A percentile compares a stretch with the other conserved stretches of the same genome.
Evolutionary conservation across 306 rosid genomes (phyloP).

Genomic region (Canavalia gladiata): DNA sequence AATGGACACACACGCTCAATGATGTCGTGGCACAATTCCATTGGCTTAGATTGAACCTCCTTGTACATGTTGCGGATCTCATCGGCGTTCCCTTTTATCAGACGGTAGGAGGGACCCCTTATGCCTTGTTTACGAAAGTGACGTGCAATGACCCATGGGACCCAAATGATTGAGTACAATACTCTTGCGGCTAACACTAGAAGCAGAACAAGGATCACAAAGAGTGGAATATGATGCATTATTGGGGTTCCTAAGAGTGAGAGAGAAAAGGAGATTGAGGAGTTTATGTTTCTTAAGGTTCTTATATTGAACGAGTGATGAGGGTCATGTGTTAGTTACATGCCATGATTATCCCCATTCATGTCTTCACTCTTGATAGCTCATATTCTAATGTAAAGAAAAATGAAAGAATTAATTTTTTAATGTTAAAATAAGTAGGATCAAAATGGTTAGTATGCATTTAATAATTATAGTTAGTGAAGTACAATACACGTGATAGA

Average conservation of each 20-base stretch:
- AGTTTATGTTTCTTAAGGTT: not conserved
- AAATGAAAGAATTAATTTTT: too few relatives aligned
- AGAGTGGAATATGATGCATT: conserved; percentile 37
- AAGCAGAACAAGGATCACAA: not conserved
- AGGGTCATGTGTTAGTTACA: not conserved
- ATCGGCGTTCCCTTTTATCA: conserved; percentile 52
- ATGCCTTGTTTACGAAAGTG: conserved; percentile 67
- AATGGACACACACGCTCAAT: conserved; percentile 51
- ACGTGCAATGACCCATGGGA: conserved; percentile 52
- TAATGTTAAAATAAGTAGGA: too few relatives aligned
- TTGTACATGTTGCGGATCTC: conserved; percentile 51
- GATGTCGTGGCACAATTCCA: conserved; percentile 55
- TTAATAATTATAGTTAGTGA: too few relatives aligned
- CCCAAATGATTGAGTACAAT: conserved; percentile 49
- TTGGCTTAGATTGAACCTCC: conserved; percentile 56
- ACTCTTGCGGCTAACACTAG: conserved; percentile 46
- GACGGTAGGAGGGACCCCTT: conserved; percentile 64
- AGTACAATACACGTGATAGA: too few relatives aligned
- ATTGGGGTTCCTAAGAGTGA: not conserved
- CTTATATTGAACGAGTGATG: not conserved
- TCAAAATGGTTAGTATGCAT: too few relatives aligned
- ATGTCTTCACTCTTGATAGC: not conserved
- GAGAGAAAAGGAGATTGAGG: too few relatives aligned
- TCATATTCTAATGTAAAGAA: not conserved
- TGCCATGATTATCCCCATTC: not conserved